Conservation (phyloP, 2,329 filamentous ascomycete genomes). For the Fusarium setosum region DNA sequence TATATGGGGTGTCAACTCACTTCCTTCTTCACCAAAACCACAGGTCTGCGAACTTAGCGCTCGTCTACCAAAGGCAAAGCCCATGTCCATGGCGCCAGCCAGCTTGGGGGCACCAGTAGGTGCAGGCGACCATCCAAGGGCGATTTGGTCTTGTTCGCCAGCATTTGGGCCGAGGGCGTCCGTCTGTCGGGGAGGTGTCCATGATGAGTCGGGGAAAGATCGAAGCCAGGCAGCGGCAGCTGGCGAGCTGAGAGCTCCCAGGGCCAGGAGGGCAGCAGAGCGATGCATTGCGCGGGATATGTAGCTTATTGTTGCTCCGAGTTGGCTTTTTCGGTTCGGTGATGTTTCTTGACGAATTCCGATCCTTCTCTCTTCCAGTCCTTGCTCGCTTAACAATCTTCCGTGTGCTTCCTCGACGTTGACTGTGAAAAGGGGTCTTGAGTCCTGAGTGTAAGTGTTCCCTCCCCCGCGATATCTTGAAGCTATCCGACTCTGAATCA, state of each 20-base stretch:
- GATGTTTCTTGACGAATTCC: background rate
- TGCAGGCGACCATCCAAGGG: slow-evolving; percentile 45
- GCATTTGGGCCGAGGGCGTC: slow-evolving; percentile 16
- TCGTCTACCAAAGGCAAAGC: slow-evolving; percentile 44
- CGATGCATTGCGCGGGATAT: slow-evolving; percentile 26
- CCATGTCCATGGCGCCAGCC: slow-evolving; percentile 45
- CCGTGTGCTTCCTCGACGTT: background rate
- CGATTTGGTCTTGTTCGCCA: slow-evolving; percentile 38
- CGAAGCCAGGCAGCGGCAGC: slow-evolving; percentile 39
- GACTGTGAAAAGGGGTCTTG: slow-evolving; percentile 1
- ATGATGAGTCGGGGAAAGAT: slow-evolving; percentile 40
- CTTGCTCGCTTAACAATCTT: background rate
- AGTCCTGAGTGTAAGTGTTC: slow-evolving; percentile 7
- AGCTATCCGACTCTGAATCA: slow-evolving; percentile 18
- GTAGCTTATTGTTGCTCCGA: background rate
- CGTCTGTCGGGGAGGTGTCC: slow-evolving; percentile 46
- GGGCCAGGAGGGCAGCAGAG: slow-evolving; percentile 35
- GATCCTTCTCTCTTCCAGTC: background rate
- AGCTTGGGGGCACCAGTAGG: slow-evolving; percentile 46
- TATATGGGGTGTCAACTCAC: slow-evolving; percentile 39
- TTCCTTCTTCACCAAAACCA: slow-evolving; percentile 44
- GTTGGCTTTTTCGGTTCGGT: background rate
- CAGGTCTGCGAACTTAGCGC: slow-evolving; percentile 44
- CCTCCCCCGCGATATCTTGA: slow-evolving; percentile 8
- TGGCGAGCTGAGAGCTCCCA: slow-evolving; percentile 38